Conservation (phyloP, 441 rosid species). For the Kokia cookei region DNA sequence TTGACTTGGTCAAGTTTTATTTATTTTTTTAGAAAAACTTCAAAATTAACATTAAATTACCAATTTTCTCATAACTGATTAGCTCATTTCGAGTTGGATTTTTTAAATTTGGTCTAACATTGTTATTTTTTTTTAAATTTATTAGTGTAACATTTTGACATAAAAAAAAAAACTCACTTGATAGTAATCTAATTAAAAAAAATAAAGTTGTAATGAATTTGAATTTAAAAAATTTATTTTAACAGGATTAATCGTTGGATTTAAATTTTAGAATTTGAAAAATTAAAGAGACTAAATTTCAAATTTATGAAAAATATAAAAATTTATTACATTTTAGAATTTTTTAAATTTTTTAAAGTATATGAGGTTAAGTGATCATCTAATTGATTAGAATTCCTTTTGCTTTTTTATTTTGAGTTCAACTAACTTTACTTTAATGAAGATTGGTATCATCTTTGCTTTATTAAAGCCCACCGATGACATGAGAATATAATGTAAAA, state of each 20-base stretch:
- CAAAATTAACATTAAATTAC: neutral
- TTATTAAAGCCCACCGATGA: neutral
- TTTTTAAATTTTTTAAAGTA: neutral
- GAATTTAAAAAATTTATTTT: too few species aligned
- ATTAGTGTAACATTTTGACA: too few species aligned
- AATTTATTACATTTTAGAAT: too few species aligned
- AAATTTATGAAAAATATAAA: too few species aligned
- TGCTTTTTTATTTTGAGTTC: neutral
- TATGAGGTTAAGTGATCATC: neutral
- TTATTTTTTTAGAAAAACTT: too few species aligned
- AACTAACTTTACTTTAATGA: neutral
- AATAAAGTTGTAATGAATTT: rapidly evolving
- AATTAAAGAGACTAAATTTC: too few species aligned
- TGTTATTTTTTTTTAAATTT: neutral
- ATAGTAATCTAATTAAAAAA: too few species aligned
- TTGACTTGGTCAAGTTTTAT: neutral
- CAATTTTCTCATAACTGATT: neutral
- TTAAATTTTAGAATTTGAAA: too few species aligned
- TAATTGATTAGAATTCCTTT: neutral
- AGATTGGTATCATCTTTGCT: neutral
- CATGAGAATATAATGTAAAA: neutral
- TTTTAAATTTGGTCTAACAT: neutral
- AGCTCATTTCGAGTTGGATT: neutral
- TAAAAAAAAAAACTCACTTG: too few species aligned
- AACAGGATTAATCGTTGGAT: too few species aligned